phyloP scores from a whole-genome alignment of 1,284 basidiomycete species.

The Abortiporus biennis region DNA sequence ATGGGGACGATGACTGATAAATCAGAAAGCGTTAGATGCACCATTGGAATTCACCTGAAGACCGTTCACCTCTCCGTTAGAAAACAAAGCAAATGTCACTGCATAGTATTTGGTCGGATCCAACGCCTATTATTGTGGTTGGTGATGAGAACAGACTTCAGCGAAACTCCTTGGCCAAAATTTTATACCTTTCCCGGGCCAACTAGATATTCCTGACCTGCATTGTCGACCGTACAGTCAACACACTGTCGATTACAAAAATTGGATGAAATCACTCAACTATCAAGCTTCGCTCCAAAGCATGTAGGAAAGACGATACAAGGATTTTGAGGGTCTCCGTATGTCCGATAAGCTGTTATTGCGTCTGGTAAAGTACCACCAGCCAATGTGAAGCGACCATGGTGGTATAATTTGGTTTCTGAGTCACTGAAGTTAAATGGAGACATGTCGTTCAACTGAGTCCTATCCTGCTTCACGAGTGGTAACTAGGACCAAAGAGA shows the following conservation, averaged over 20 bases:
- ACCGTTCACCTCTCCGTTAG: constrained; percentile 56
- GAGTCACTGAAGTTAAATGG: too few relatives aligned
- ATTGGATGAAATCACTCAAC: constrained; percentile 18
- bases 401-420: constrained; percentile 28
- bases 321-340: constrained; percentile 28
- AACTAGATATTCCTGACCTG: constrained; percentile 46
- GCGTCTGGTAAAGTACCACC: constrained; percentile 28
- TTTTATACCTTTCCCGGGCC: constrained; percentile 42
- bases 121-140: constrained; percentile 34
- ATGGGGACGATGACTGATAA: constrained; percentile 54
- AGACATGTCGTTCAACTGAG: too few relatives aligned
- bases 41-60: too few relatives aligned
- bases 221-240: too few relatives aligned
- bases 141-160: too few relatives aligned
- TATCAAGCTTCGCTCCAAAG: constrained; percentile 28
- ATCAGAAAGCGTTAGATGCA: too few relatives aligned
- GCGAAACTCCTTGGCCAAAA: too few relatives aligned
- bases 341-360: constrained; percentile 30
- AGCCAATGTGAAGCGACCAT: constrained; percentile 27
- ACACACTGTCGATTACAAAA: too few relatives aligned
- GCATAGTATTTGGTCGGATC: constrained; percentile 46
- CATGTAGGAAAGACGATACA: constrained; percentile 32
- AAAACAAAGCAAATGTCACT: constrained; percentile 52
- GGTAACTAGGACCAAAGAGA: too few relatives aligned
- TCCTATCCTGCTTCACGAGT: too few relatives aligned